Conservation (phyloP, 1,284 basidiomycete genomes). For the Trametes versicolor region DNA sequence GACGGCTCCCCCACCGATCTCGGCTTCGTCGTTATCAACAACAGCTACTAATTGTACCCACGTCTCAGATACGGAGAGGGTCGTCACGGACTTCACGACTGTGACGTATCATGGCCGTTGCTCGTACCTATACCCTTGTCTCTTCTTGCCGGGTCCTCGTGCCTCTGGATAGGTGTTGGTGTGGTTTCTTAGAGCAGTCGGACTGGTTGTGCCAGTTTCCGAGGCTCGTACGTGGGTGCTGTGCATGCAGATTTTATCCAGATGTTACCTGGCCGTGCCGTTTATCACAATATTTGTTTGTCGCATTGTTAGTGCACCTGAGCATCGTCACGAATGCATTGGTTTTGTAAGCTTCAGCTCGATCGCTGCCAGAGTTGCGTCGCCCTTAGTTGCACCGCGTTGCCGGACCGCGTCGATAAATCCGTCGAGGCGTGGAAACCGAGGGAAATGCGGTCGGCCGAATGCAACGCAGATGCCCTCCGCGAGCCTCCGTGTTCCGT, state of each 20-base stretch:
- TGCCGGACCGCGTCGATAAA: slow-evolving; percentile 7
- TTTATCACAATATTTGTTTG: slow-evolving; percentile 24
- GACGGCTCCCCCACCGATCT: slow-evolving; percentile 59
- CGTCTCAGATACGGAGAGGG: not conserved
- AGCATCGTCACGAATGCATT: slow-evolving; percentile 14
- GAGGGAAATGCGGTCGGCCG: slow-evolving; percentile 18
- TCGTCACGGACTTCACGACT: slow-evolving; percentile 6
- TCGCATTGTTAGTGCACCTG: slow-evolving; percentile 29
- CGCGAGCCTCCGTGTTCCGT: slow-evolving; percentile 14
- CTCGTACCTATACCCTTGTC: slow-evolving; percentile 37
- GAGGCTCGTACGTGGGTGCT: slow-evolving; percentile 34
- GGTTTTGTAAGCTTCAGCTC: not conserved
- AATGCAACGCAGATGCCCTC: slow-evolving; percentile 7
- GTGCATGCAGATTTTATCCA: slow-evolving; percentile 33
- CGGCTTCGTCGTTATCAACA: slow-evolving; percentile 49
- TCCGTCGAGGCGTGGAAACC: not conserved
- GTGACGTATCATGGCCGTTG: slow-evolving; percentile 6
- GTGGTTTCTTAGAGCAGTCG: slow-evolving; percentile 26
- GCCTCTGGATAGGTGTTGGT: slow-evolving; percentile 43
- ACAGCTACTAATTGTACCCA: slow-evolving; percentile 32
- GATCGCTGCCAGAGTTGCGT: too few relatives aligned
- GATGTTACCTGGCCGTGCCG: slow-evolving; percentile 7
- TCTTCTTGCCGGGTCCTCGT: slow-evolving; percentile 35
- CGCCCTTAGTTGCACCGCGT: too few relatives aligned
- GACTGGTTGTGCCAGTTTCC: slow-evolving; percentile 27